phyloP scores from a whole-genome alignment of 805 yeast species.

The Saturnispora dispora region DNA sequence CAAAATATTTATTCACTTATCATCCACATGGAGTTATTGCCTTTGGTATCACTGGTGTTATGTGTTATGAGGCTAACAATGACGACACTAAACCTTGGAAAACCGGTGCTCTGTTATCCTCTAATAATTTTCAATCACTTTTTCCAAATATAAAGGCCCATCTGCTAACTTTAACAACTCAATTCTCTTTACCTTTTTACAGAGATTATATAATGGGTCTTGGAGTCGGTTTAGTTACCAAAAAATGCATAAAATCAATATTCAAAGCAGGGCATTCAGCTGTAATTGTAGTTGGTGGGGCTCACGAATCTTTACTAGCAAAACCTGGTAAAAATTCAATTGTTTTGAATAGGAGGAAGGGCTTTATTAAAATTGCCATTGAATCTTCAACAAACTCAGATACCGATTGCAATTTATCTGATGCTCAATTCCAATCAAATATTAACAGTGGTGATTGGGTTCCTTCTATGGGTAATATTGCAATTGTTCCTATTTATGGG shows the following conservation, averaged over 20 bases:
- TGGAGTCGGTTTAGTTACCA: constrained; percentile 81
- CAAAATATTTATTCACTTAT: constrained; percentile 79
- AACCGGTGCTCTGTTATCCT: constrained; percentile 5
- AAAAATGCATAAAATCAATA: constrained; percentile 56
- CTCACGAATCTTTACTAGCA: constrained; percentile 75
- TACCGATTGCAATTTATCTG: not conserved
- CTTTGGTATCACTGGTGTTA: constrained; percentile 48
- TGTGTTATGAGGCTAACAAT: not conserved
- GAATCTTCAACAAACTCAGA: constrained; percentile 31
- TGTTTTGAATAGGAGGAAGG: constrained; percentile 70
- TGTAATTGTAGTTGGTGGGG: constrained; percentile 92
- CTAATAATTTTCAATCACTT: constrained; percentile 34
- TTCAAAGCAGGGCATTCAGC: constrained; percentile 62
- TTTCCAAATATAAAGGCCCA: constrained; percentile 84
- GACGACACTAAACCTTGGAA: constrained; percentile 3
- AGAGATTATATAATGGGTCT: constrained; percentile 75
- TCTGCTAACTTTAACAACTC: constrained; percentile 71
- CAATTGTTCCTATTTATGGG: constrained; percentile 78
- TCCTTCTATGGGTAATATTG: constrained; percentile 46
- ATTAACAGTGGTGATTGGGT: constrained; percentile 10
- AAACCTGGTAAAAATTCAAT: constrained; percentile 55
- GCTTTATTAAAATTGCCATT: constrained; percentile 81
- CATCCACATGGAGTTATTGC: constrained; percentile 97
- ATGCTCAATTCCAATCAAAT: not conserved
- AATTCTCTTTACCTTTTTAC: constrained; percentile 76